Conservation (phyloP, 2,329 filamentous ascomycete genomes). For the Penicillium occitanis region DNA sequence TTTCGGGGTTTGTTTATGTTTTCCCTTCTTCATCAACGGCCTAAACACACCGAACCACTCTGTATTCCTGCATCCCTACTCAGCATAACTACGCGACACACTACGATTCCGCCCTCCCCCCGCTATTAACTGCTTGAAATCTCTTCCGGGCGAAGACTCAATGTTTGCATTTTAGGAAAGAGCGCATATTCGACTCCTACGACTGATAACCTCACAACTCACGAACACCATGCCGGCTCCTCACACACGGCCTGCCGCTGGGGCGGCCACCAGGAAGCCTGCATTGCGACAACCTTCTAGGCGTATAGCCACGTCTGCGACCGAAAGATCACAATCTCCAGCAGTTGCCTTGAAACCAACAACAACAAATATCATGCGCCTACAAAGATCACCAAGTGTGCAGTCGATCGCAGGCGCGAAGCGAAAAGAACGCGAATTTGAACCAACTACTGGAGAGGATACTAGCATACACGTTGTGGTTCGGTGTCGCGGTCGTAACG, state of each 20-base stretch:
- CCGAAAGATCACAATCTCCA: constrained; percentile 65
- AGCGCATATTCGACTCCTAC: background rate
- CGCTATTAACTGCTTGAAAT: background rate
- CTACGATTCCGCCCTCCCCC: background rate
- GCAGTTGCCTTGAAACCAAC: constrained; percentile 66
- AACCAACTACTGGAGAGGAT: constrained; percentile 68
- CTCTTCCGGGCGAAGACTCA: background rate
- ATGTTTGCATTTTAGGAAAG: background rate
- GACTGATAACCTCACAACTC: too few relatives aligned
- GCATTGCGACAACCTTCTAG: constrained; percentile 52
- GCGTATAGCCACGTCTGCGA: constrained; percentile 55
- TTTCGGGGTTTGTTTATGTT: constrained; percentile 35
- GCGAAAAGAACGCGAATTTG: constrained; percentile 84
- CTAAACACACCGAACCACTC: constrained; percentile 8
- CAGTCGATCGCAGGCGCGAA: constrained; percentile 63
- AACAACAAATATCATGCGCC: constrained; percentile 39
- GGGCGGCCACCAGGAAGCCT: constrained; percentile 51
- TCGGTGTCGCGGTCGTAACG: constrained; percentile 85
- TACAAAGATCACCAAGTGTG: constrained; percentile 43
- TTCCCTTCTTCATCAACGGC: constrained; percentile 27
- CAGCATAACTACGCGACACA: constrained; percentile 5
- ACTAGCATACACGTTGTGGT: constrained; percentile 99
- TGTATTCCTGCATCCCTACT: constrained; percentile 5
- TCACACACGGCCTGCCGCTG: constrained; percentile 48
- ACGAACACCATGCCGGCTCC: constrained; percentile 53